Conservation (phyloP, 352 stramenopile species). For the Globisporangium recalcitrans region DNA sequence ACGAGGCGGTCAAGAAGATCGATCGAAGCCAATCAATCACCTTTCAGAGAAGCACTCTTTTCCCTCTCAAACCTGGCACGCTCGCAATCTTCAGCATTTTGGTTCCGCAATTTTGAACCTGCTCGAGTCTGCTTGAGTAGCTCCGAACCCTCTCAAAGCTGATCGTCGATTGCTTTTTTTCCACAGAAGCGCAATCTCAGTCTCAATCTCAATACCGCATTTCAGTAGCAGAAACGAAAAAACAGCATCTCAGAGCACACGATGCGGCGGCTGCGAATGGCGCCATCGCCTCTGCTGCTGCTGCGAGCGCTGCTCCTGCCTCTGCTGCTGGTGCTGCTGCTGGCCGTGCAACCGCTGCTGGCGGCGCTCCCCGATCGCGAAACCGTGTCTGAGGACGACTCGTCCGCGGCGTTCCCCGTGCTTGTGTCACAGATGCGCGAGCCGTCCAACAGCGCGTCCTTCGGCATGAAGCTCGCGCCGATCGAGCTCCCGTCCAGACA, state of each 20-base stretch:
- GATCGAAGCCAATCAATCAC: background rate
- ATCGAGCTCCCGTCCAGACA: conserved; percentile 14
- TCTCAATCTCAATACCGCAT: background rate
- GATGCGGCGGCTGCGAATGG: background rate
- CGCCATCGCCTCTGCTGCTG: conserved; percentile 7
- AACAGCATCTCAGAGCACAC: background rate
- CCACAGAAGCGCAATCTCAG: background rate
- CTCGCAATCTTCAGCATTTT: background rate
- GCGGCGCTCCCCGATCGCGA: background rate
- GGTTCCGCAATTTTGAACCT: background rate
- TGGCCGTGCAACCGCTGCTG: background rate
- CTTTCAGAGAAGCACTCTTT: background rate
- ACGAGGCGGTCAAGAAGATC: background rate
- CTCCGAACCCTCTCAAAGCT: background rate
- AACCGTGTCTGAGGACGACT: background rate
- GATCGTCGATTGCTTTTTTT: background rate
- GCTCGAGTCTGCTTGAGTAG: background rate
- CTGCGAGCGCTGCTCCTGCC: conserved; percentile 8
- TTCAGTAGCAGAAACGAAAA: background rate
- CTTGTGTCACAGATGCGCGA: conserved; percentile 5
- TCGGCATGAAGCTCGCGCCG: background rate
- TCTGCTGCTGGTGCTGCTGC: conserved; percentile 17
- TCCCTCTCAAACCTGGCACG: background rate
- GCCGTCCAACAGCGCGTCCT: background rate
- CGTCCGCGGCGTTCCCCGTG: conserved; percentile 8